Conservation (phyloP, 2,329 filamentous ascomycete species). For the Rutstroemia sp. region DNA sequence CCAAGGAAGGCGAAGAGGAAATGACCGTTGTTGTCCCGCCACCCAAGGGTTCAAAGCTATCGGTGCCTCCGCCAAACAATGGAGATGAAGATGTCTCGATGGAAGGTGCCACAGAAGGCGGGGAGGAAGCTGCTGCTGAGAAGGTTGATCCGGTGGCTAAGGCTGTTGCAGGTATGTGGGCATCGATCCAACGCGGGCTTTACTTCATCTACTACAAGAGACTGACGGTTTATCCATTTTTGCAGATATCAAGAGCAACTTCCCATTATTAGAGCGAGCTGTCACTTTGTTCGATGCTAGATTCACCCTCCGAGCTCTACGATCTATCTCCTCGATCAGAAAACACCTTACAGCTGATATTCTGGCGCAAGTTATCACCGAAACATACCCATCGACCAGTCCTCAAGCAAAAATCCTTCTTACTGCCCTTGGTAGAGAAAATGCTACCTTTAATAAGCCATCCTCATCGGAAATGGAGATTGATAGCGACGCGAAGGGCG, state of each 20-base stretch:
- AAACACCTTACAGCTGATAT: constrained; percentile 82
- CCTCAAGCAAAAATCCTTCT: constrained; percentile 64
- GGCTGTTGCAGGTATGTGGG: constrained; percentile 50
- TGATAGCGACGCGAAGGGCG: constrained; percentile 52
- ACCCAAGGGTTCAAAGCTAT: constrained; percentile 55
- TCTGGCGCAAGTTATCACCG: constrained; percentile 70
- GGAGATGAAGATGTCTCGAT: constrained; percentile 65
- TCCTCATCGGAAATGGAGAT: constrained; percentile 64
- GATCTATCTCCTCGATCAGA: constrained; percentile 91
- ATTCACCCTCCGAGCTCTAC: constrained; percentile 88
- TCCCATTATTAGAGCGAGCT: constrained; percentile 82
- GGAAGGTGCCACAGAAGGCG: constrained; percentile 42
- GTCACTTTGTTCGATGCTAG: constrained; percentile 89
- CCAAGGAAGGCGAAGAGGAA: constrained; percentile 59
- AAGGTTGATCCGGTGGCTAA: constrained; percentile 55
- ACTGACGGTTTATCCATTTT: constrained; percentile 14
- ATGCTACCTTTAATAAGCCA: constrained; percentile 53
- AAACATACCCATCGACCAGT: constrained; percentile 62
- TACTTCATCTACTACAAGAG: not conserved
- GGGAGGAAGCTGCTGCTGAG: constrained; percentile 34
- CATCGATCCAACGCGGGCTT: not conserved
- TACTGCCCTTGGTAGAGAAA: constrained; percentile 58
- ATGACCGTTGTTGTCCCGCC: constrained; percentile 77
- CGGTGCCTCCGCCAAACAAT: constrained; percentile 49
- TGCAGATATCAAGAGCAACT: constrained; percentile 91